Evolutionary conservation across 441 rosid species (phyloP), one percentile per base, ranked within the genome.

Genomic region (Adansonia rubrostipa): DNA sequence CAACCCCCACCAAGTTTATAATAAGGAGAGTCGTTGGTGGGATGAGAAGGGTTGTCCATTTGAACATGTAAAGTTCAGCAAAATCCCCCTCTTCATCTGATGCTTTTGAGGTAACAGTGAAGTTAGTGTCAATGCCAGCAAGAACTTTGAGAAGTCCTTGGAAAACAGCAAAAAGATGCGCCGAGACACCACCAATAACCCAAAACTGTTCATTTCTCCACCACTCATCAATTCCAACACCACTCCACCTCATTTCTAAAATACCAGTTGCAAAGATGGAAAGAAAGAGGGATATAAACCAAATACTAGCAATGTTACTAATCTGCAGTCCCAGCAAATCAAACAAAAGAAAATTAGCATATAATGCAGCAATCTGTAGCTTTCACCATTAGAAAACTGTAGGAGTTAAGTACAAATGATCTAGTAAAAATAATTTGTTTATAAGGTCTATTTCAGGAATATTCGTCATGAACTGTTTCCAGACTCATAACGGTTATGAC

Each of bases 171-270:
- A 96, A 94, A 3, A 93, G 89, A 81, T 94, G 98, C 47, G 99
- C 86, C 0, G 99, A 96, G 62, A 96, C 99, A 13, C 99, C 99
- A 78, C 99, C 99, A 60, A 94, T 94, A 20, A 96, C 98, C 98
- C 99, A 96, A 80, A 96, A 96, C 82, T 96, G 98, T 77, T 96
- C 96, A 76, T 96, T 96, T 82, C 99, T 93, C 99, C 99, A 96
- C 98, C 98, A 94, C 77, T 96, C 99, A 33, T 94, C 98, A 36
- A 96, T 94, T 57, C 99, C 97, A 28, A 96, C 99, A 1, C 99
- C 98, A 78, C 99, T 94, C 99, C 99, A 96, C 82, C 97, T 87
- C 95, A 94, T 95, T 84, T 96, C 99, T 11, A 96, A 84, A 50
- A 96, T 95, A 86, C 99, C 98, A 4, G 99, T 94, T 0, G 98